Base-by-base conservation (phyloP, 345 rosid genomes). In the Eucalyptus leucophloia region DNA sequence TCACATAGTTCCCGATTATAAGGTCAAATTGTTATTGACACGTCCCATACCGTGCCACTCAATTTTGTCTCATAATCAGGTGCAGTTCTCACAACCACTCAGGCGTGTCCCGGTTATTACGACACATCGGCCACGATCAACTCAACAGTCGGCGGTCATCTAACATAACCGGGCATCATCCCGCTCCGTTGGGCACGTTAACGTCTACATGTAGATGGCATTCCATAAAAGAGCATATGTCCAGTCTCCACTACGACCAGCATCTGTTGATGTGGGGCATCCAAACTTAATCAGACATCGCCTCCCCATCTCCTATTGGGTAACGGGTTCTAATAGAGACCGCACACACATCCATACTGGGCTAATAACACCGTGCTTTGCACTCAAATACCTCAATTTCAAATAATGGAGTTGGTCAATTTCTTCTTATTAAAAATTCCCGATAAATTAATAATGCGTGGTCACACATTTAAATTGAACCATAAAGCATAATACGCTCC, bases 81-180 rank as follows among this genome's bases (percentile, higher is more conserved):
- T 0, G 21, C 2, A 51, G 3, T 9, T 18, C 17, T 51, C 54
- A 51, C 54, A 51, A 18, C 23, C 4, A 18, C 23, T 7, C 1
- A 17, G 0, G 1, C 1, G 4, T 18, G 54, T 51, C 2, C 9
- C 0, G 3, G 8, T 51, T 51, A 51, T 51, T 51, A 51, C 2
- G 8, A 51, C 2, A 0, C 21, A 51, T 51, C 54, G 8, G 8
- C 1, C 54, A 51, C 8, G 4, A 0, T 8, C 54, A 51, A 51
- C 21, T 51, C 21, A 51, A 51, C 1, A 51, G 3, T 50, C 1
- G 0, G 1, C 21, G 21, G 7, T 50, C 53, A 50, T 50, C 3
- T 2, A 0, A 0, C 4, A 51, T 51, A 51, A 51, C 0, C 2
- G 1, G 1, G 4, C 0, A 0, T 18, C 54, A 0, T 18, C 9